phyloP scores from a whole-genome alignment of 2,329 filamentous ascomycete species.

The Plenodomus tracheiphilus region DNA sequence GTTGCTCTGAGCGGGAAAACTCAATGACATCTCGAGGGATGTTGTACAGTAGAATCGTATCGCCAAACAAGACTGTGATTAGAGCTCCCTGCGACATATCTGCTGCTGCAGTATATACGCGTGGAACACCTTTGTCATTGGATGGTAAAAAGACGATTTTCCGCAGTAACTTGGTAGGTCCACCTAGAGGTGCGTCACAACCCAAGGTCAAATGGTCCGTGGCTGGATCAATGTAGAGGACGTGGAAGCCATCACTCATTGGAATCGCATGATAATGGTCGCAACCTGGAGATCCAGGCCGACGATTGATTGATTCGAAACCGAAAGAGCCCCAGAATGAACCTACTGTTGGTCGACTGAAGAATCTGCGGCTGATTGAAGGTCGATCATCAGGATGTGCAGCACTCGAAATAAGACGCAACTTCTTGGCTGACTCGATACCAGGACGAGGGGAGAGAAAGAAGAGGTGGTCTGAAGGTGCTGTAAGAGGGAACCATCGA shows the following conservation, averaged over 20 bases:
- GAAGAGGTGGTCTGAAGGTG: constrained; percentile 60
- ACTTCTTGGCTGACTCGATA: constrained; percentile 58
- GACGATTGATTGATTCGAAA: constrained; percentile 17
- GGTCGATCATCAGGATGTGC: constrained; percentile 48
- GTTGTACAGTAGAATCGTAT: constrained; percentile 61
- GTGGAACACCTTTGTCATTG: constrained; percentile 43
- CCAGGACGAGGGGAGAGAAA: constrained; percentile 61
- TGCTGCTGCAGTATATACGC: constrained; percentile 60
- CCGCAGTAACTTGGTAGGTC: constrained; percentile 60
- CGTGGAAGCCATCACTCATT: constrained; percentile 66
- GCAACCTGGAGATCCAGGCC: constrained; percentile 27
- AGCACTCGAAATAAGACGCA: constrained; percentile 66
- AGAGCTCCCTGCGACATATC: constrained; percentile 62
- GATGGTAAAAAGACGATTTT: constrained; percentile 60
- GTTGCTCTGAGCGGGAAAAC: constrained; percentile 35
- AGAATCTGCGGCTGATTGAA: constrained; percentile 28
- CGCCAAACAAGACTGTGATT: constrained; percentile 61
- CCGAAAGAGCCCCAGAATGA: constrained; percentile 28
- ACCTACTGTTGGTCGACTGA: constrained; percentile 15
- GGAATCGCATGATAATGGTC: constrained; percentile 68
- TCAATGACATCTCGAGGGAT: constrained; percentile 57
- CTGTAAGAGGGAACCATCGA: constrained; percentile 60
- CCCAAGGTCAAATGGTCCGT: constrained; percentile 63
- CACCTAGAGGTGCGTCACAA: constrained; percentile 61
- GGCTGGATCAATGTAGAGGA: constrained; percentile 66